Evolutionary conservation across 305 asterid genomes (phyloP), one percentile per base, ranked within the genome.

Genomic region (Solanum hybrid): DNA sequence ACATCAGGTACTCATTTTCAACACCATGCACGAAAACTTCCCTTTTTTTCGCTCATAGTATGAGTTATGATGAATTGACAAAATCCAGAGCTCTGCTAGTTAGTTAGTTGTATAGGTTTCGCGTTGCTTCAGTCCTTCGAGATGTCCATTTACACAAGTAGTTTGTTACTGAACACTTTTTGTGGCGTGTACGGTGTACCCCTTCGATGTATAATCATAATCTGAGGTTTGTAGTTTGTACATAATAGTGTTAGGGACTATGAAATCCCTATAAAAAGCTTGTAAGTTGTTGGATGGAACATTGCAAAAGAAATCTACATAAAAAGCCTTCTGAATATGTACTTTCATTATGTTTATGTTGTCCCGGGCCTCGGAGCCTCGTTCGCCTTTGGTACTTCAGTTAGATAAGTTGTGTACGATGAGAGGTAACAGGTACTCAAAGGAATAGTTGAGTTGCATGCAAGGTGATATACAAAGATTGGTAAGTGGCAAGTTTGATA

Each of bases 61-160:
- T 4, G 38, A 15, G 38, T 34, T 83, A 45, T 84, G 88, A 37
- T 84, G 75, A 84, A 84, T 20, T 61, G 10, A 1, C 15, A 45
- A 17, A 45, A 29, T 83, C 38, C 27, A 13, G 88, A 29, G 88
- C 20, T 29, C 29, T 8, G 9, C 6, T 29, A 29, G 73, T 51
- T 84, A 84, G 88, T 29, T 84, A 85, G 88, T 57, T 85, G 88
- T 85, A 85, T 61, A 85, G n/a, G 32, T 57, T 51, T 57, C 3
- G 33, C n/a, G 3, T 85, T 85, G 78, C 32, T 57, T 57, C 88
- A 85, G 41, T 57, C 41, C 22, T 20, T 84, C 41, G 37, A 39
- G 14, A 32, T 84, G 77, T 11, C 39, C 78, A 32, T 32, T 12
- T 85, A 61, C 34, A 32, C 29, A 11, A 61, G 45, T 65, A 31